phyloP scores from a whole-genome alignment of 345 rosid genomes.

The Balakata baccata region DNA sequence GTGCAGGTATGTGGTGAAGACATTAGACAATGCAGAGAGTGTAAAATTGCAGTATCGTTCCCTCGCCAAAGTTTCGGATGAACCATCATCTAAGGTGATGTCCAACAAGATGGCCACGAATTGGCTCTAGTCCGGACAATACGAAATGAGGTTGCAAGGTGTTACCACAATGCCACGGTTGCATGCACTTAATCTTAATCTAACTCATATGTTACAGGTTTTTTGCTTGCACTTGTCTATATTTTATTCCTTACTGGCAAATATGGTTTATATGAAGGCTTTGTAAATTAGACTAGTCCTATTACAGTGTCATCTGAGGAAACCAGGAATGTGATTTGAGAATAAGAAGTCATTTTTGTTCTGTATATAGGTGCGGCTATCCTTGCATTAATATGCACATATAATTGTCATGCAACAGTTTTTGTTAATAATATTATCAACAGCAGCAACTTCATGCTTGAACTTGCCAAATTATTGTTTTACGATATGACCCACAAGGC shows the following conservation, averaged over 20 bases:
- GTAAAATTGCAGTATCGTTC: constrained; percentile 88
- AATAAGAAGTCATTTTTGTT: constrained; percentile 15
- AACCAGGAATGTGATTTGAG: constrained; percentile 11
- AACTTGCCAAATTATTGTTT: too few relatives aligned
- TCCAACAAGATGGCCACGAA: constrained; percentile 53
- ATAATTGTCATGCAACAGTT: constrained; percentile 8
- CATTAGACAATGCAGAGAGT: constrained; percentile 85
- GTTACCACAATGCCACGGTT: neutral
- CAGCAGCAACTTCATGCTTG: too few relatives aligned
- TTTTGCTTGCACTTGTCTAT: constrained; percentile 1
- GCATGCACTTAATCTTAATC: neutral
- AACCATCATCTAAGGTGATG: constrained; percentile 37
- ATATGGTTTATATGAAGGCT: constrained; percentile 15
- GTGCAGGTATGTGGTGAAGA: constrained; percentile 86
- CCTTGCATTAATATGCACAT: neutral
- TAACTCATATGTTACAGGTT: constrained; percentile 10
- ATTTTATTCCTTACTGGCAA: constrained; percentile 15
- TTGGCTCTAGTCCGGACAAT: constrained; percentile 44
- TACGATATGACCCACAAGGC: too few relatives aligned
- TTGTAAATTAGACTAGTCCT: constrained; percentile 34
- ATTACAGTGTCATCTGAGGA: constrained; percentile 10
- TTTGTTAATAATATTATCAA: neutral
- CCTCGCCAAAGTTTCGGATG: constrained; percentile 61
- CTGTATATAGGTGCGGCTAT: neutral
- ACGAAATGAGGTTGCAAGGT: neutral